Evolutionary conservation across 1,139 yeast species (phyloP), one percentile per base, ranked within the genome.

Genomic region (Diutina neorugosa): DNA sequence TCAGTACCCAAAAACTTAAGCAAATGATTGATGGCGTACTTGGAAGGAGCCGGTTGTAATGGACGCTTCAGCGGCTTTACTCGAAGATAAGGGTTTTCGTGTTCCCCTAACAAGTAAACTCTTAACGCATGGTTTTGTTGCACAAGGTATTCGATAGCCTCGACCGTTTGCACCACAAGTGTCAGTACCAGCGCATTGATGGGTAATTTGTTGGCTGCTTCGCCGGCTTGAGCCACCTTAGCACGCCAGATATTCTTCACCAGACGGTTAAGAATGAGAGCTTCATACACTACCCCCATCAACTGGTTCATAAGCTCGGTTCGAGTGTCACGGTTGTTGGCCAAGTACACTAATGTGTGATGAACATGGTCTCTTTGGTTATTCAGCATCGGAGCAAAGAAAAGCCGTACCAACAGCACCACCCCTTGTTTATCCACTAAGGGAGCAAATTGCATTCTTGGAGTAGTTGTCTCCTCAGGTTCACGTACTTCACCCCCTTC

Each of bases 31-130:
- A 91, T 77, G 1, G 96, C 96, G 65, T 76, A 88, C 62, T 75
- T 81, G 52, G 72, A 76, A 55, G 34, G 48, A 5, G 34, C 19
- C 12, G 48, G 18, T 14, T 14, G 18, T 4, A n/a, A 23, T 3
- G 31, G 67, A 67, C 58, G 70, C 74, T 43, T 64, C 69, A 69
- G 55, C 69, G 71, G 50, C 65, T 57, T 55, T 77, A 78, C 59
- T 76, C 81, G 53, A 74, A 62, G 20, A 80, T 64, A 70, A 34
- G 81, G 71, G 52, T 75, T 77, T 44, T 90, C 96, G 63, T 89
- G 96, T 59, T 89, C 96, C 5, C 86, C 81, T 55, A 91, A 71
- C 62, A 91, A 83, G 62, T 83, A 90, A 61, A 83, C 82, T 56
- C 94, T 77, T 62, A 87, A 73, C 58, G 83, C 87, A 19, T 77